A percentile compares a stretch with the other conserved stretches of the same genome.
These are phyloP conservation scores for Proliferodiscus dingleyae DNA, from an alignment of 2,329 filamentous ascomycete species.

Conservation along the genomic window DNA sequence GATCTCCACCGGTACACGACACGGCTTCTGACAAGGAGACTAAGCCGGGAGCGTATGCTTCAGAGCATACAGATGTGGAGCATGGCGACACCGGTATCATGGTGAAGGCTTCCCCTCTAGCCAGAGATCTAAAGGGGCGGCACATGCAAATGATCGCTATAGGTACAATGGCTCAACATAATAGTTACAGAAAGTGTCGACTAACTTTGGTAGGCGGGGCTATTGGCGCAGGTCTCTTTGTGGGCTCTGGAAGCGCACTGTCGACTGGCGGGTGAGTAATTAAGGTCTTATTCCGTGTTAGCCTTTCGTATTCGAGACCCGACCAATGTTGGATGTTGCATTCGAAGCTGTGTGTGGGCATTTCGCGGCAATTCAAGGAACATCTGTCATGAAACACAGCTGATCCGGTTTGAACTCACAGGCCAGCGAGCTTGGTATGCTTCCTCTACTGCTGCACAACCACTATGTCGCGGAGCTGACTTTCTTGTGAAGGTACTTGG, in stretches of 20 bases:
- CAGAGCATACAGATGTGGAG: slow-evolving; percentile 37
- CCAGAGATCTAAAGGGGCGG: slow-evolving; percentile 35
- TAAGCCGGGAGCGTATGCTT: slow-evolving; percentile 46
- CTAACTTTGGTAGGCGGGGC: slow-evolving; percentile 46
- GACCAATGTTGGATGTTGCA: no score
- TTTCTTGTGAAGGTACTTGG: slow-evolving; percentile 31
- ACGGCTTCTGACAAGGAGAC: slow-evolving; percentile 30
- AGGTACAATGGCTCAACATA: slow-evolving; percentile 27
- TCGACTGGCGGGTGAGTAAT: slow-evolving; percentile 29
- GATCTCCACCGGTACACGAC: background rate
- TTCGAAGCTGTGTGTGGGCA: no score
- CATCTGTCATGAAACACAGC: no score
- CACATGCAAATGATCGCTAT: slow-evolving; percentile 47
- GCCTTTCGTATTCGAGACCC: no score
- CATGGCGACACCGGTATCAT: slow-evolving; percentile 32
- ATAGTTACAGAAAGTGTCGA: no score
- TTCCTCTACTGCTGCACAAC: no score
- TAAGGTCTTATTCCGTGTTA: no score
- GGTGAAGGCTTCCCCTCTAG: slow-evolving; percentile 9
- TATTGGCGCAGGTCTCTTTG: slow-evolving; percentile 66
- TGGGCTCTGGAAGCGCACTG: slow-evolving; percentile 46
- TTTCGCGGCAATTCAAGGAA: no score
- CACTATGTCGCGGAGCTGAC: background rate
- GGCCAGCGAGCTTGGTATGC: no score
- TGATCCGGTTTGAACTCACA: no score